Conservation (phyloP, 805 yeast genomes). For the Nakazawaea anatomiae region DNA sequence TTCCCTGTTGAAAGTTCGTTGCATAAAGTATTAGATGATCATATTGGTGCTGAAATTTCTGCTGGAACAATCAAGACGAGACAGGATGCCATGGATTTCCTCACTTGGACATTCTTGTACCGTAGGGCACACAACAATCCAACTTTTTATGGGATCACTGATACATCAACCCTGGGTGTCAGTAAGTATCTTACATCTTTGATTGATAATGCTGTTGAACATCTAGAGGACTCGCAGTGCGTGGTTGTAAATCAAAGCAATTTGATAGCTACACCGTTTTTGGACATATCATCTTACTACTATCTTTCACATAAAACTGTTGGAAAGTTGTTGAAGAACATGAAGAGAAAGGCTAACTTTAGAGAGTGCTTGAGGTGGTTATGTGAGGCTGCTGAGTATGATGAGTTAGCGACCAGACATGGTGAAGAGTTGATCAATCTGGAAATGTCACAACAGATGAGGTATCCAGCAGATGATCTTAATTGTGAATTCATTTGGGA, state of each 20-base stretch:
- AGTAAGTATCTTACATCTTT: conserved; percentile 53
- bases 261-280: conserved; percentile 66
- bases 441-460: conserved; percentile 72
- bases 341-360: conserved; percentile 39
- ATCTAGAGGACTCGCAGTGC: conserved; percentile 70
- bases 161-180: conserved; percentile 48
- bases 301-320: conserved; percentile 89
- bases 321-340: conserved; percentile 54
- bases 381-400: conserved; percentile 67
- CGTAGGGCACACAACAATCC: conserved; percentile 75
- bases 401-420: conserved; percentile 85
- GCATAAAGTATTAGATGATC: conserved; percentile 72
- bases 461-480: conserved; percentile 54
- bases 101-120: conserved; percentile 72
- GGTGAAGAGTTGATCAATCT: conserved; percentile 85
- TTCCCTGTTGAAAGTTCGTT: conserved; percentile 80
- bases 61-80: conserved; percentile 59
- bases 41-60: conserved; percentile 75
- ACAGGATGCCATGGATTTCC: conserved; percentile 68
- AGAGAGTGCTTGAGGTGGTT: conserved; percentile 58
- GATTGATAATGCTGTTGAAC: conserved; percentile 63
- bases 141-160: conserved; percentile 69
- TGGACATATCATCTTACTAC: conserved; percentile 84
- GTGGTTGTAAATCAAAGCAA: conserved; percentile 45
- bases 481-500: conserved; percentile 72